Base-by-base conservation (phyloP, 106 monocot species). In the Acanthochlamys bracteata region DNA sequence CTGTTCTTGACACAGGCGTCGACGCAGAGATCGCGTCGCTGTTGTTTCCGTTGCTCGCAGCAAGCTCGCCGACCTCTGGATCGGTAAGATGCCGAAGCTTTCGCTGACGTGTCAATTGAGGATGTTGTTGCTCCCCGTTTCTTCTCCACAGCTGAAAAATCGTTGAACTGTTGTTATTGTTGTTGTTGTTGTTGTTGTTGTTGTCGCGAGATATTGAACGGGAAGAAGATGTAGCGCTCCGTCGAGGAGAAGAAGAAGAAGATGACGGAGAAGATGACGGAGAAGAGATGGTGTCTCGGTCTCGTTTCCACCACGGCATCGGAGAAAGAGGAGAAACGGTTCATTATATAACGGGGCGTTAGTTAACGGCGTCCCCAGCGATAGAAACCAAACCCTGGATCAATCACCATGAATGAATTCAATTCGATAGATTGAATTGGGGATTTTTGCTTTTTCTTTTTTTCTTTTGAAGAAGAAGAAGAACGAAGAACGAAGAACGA, bases 21-120 rank as follows among this genome's bases (percentile, higher is more conserved):
- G 76, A 77, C 13, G 16, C 25, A n/a, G 60, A 16, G 23, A 8
- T 14, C 2, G 26, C 20, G 11, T 10, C 0, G 11, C 1, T 41
- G 21, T 19, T 41, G 21, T 6, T 22, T 20, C 16, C 33, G 27
- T 57, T 45, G 26, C 1, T 20, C 16, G 22, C 7, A 21, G 39
- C 23, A 40, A 26, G 14, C 69, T 17, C 42, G 12, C 60, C 66
- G 64, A 65, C 47, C 39, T 60, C 76, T 40, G 52, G 8, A 57
- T 67, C 77, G 24, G 41, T 21, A 39, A 67, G 39, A 67, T 75
- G 74, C 21, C 83, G 74, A 46, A 78, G 71, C 71, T 75, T 78
- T n/a, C 65, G 75, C 55, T 40, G 68, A 11, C 83, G 75, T 9
- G 72, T 79, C 65, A 84, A 76, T 19, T 61, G 68, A 6, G 66